Base-by-base conservation (phyloP, 495 filamentous ascomycete species). In the Schizothecium vesticola region DNA sequence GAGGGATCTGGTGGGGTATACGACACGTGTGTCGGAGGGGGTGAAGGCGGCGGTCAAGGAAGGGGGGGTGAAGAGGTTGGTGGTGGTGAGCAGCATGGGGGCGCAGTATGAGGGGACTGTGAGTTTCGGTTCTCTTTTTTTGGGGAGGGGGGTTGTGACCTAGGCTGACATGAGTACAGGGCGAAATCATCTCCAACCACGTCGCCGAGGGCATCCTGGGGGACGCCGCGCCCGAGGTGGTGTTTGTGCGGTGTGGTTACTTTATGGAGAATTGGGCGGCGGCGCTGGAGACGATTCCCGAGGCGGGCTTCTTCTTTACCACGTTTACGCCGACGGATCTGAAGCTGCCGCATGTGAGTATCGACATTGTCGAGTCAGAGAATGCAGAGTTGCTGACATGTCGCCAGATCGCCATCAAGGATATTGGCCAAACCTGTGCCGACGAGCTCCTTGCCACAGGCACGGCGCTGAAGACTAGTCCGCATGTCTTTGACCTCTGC, bases 181-280 rank as follows among this genome's bases (percentile, higher is more conserved):
- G 75, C 28, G 75, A 75, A 25, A 71, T 77, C 55, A 26, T 69
- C 12, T 64, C 64, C 4, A 73, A 69, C 66, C 68, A 75, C 58
- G 65, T 58, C 2, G 71, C 75, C 21, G 75, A 77, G 28, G 23
- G 22, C 1, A 13, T 70, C 21, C 61, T 74, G 6, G 12, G 36
- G 1, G 72, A 71, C 23, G 56, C 69, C 22, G 60, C 65, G 3
- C 62, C 59, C 26, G 69, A 75, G 58, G 66, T 70, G 4, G 65
- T 75, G 16, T 70, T 75, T 57, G 67, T 77, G 22, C 73, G 75
- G 13, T 65, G 63, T 61, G 31, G 28, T n/a, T 75, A 71, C 62
- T 75, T 77, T 26, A 74, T 75, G 71, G 71, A 77, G 61, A 77
- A 73, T 65, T 75, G 69, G 69, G 69, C 58, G 7, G 57, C 57